A percentile compares a stretch with the other conserved stretches of the same genome.
These are phyloP conservation scores for Picea engelmannii DNA, from an alignment of 83 land plant genomes.

Conservation along the genomic window DNA sequence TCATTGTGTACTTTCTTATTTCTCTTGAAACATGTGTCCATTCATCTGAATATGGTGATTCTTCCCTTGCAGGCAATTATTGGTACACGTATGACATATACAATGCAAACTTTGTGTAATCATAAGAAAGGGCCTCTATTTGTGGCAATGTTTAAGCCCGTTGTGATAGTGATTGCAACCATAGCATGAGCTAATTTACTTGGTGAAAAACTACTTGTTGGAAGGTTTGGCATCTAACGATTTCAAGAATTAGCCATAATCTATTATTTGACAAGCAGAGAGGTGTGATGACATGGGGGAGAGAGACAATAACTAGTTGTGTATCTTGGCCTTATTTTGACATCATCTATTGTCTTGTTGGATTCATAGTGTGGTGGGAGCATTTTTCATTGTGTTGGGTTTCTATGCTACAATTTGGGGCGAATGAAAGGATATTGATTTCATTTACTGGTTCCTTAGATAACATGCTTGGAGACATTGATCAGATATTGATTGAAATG, in stretches of 20 bases:
- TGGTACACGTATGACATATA: slow-evolving; percentile 30
- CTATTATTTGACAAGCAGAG: not conserved
- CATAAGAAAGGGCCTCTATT: slow-evolving; percentile 47
- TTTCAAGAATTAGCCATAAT: not conserved
- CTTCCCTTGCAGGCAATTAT: slow-evolving; percentile 29
- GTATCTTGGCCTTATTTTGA: not conserved
- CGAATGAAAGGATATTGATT: slow-evolving; percentile 1
- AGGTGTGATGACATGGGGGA: not conserved
- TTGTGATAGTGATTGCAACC: slow-evolving; percentile 35
- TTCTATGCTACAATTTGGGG: slow-evolving; percentile 6
- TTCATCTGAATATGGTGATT: not conserved
- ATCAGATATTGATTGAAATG: no score
- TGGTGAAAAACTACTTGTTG: slow-evolving; percentile 40
- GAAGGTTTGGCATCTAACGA: slow-evolving; percentile 32
- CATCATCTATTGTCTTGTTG: not conserved
- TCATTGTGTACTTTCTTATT: not conserved
- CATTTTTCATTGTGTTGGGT: slow-evolving; percentile 7
- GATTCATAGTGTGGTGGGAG: slow-evolving; percentile 12
- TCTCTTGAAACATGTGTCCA: slow-evolving; percentile 13
- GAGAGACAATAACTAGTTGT: not conserved
- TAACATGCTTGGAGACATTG: no score
- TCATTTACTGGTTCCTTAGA: no score
- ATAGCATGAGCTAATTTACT: slow-evolving; percentile 23
- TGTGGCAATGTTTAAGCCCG: slow-evolving; percentile 52
- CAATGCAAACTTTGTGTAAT: slow-evolving; percentile 32